Base-by-base conservation (phyloP, 2,329 filamentous ascomycete genomes). In the Pseudohalonectria lignicola region DNA sequence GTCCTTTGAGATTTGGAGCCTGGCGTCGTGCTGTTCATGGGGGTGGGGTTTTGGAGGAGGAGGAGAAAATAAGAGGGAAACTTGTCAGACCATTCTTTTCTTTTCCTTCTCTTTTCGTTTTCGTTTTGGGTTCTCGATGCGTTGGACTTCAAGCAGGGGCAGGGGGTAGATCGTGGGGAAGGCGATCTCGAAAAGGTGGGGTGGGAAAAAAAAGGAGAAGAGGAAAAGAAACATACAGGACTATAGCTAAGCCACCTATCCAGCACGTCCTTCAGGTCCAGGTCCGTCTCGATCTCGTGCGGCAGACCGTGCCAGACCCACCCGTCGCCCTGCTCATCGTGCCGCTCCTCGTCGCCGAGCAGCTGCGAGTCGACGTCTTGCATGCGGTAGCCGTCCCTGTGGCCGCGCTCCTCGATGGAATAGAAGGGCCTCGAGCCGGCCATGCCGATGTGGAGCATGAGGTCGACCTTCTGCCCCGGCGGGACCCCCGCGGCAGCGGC, bases 361-460 rank as follows among this genome's bases (percentile, higher is more conserved):
- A 68, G 58, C 49, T 74, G 61, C 4, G 71, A 75, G 47, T 87
- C 77, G n/a, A 87, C 73, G 53, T 93, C 86, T 16, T 62, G 62
- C 48, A 80, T 69, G 15, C 62, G 60, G 58, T 93, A 94, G 4
- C 80, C 80, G 48, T 84, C 77, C 28, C 82, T 71, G 51, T 84
- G 80, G 0, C 73, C 85, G 26, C 72, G 65, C 10, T 73, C 69
- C 62, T 94, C 86, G 8, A 90, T 63, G 10, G 74, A 71, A 55
- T 90, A 93, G 48, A 74, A 57, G 12, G 76, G 49, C 56, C 69
- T 47, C 61, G 74, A 50, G 55, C 82, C 53, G 54, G 85, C 83
- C 71, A 93, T 86, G 44, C 86, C 86, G 37, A 93, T 82, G 56
- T 93, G 86, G 4, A 94, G 56, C 17, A 78, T 68, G 21, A 82